These are phyloP conservation scores for Microglena sp. DNA, from an alignment of 139 green algal species.

Conservation along the genomic window DNA sequence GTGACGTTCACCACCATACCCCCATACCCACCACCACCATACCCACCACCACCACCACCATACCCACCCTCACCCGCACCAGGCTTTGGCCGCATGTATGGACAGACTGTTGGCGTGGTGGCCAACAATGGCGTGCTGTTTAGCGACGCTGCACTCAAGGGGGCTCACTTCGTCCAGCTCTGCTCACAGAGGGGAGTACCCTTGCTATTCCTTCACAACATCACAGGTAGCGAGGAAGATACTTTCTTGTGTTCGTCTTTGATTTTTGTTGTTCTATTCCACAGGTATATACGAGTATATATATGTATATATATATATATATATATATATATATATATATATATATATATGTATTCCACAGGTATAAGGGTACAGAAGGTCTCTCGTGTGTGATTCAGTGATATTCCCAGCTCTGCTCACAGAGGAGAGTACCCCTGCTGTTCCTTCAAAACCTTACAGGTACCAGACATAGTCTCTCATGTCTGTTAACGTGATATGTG, in stretches of 20 bases:
- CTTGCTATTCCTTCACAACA: conserved; percentile 81
- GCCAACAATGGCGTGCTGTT: conserved; percentile 93
- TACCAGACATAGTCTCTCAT: no score
- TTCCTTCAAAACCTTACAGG: conserved; percentile 68
- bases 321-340: neutral
- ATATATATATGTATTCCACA: no score
- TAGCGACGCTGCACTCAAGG: conserved; percentile 78
- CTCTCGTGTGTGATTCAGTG: no score
- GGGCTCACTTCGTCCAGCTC: conserved; percentile 35
- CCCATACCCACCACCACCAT: no score
- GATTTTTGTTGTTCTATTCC: no score
- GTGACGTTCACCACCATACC: no score
- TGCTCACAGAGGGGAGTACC: conserved; percentile 74
- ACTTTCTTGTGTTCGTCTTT: neutral
- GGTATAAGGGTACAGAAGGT: no score
- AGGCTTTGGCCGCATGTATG: conserved; percentile 71
- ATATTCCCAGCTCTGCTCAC: conserved; percentile 57
- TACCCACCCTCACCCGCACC: no score
- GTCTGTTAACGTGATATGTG: no score
- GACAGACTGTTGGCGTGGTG: conserved; percentile 73
- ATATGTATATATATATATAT: neutral
- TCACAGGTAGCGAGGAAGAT: no score
- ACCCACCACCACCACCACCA: no score
- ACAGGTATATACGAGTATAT: no score
- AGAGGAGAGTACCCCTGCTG: conserved; percentile 76